A percentile compares a stretch with the other conserved stretches of the same genome.
Evolutionary conservation across 2,329 filamentous ascomycete genomes (phyloP).

Genomic region (Hymenoscyphus fructigenus): DNA sequence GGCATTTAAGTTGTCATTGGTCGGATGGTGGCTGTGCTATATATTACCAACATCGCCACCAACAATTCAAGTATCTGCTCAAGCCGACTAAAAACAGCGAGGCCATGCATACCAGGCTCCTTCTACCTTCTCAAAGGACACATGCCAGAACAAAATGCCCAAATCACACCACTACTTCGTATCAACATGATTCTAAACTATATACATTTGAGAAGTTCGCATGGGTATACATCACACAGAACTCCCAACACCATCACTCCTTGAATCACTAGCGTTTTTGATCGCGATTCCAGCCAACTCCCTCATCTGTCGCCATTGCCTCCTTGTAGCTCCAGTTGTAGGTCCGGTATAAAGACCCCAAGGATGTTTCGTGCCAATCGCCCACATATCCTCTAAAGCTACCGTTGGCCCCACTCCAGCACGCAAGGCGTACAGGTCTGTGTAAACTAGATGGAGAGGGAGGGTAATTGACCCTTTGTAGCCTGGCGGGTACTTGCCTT

Average conservation of each 20-base stretch:
- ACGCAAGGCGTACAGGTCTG: slow-evolving; percentile 21
- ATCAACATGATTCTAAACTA: no score
- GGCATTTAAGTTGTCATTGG: no score
- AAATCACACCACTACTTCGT: no score
- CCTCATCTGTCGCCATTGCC: slow-evolving; percentile 24
- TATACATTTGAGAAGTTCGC: no score
- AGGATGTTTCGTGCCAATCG: slow-evolving; percentile 21
- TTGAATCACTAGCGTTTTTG: background rate
- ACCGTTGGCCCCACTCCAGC: background rate
- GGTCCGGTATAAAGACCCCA: slow-evolving; percentile 28
- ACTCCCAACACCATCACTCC: background rate
- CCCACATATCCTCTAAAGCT: slow-evolving; percentile 18
- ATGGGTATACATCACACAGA: background rate
- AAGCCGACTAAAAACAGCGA: no score
- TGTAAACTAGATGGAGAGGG: slow-evolving; percentile 22
- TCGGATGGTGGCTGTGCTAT: no score
- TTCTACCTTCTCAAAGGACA: no score
- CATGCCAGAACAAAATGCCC: no score
- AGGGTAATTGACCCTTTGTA: slow-evolving; percentile 24
- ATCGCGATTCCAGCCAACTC: background rate
- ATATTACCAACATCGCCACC: no score
- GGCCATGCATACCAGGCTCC: no score
- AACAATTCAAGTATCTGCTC: no score
- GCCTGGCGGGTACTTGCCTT: slow-evolving; percentile 2
- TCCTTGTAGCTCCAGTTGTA: slow-evolving; percentile 24